A percentile compares a stretch with the other conserved stretches of the same genome.
Conservation (phyloP, 2,329 filamentous ascomycete genomes). For the Calonectria pauciramosa region DNA sequence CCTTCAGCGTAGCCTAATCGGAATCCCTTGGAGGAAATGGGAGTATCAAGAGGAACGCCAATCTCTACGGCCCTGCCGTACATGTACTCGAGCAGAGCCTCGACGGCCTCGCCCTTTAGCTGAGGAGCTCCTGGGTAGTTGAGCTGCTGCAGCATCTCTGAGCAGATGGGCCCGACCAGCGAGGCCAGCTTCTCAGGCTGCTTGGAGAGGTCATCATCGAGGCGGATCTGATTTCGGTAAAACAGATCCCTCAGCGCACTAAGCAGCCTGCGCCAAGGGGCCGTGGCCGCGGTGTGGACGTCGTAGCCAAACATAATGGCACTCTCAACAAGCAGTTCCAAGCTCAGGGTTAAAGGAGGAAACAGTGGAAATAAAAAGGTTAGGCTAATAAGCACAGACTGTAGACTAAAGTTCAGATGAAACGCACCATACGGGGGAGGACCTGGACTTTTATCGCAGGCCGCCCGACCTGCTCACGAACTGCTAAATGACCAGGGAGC, state of each 20-base stretch:
- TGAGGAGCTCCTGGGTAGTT: conserved; percentile 17
- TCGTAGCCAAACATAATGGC: neutral
- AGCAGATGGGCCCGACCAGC: conserved; percentile 9
- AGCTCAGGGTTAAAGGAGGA: neutral
- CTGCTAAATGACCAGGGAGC: neutral
- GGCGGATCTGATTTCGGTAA: conserved; percentile 1
- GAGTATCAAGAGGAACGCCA: conserved; percentile 13
- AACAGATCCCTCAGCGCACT: conserved; percentile 8
- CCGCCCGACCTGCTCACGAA: neutral
- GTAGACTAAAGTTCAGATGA: conserved; percentile 15
- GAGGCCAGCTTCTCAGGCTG: conserved; percentile 10
- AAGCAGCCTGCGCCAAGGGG: neutral
- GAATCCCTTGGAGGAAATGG: conserved; percentile 18
- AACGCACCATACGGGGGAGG: conserved; percentile 14
- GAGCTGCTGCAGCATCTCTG: conserved; percentile 9
- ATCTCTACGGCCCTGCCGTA: conserved; percentile 16
- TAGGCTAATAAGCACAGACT: conserved; percentile 14
- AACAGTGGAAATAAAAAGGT: conserved; percentile 17
- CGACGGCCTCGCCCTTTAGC: conserved; percentile 16
- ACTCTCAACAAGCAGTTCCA: neutral
- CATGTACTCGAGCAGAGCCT: conserved; percentile 21
- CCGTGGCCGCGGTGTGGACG: neutral
- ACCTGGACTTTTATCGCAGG: conserved; percentile 7
- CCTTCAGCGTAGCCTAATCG: conserved; percentile 16
- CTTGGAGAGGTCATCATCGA: conserved; percentile 8